A percentile compares a stretch with the other conserved stretches of the same genome.
phyloP scores from a whole-genome alignment of 345 rosid species.

The Gossypium arboreum region DNA sequence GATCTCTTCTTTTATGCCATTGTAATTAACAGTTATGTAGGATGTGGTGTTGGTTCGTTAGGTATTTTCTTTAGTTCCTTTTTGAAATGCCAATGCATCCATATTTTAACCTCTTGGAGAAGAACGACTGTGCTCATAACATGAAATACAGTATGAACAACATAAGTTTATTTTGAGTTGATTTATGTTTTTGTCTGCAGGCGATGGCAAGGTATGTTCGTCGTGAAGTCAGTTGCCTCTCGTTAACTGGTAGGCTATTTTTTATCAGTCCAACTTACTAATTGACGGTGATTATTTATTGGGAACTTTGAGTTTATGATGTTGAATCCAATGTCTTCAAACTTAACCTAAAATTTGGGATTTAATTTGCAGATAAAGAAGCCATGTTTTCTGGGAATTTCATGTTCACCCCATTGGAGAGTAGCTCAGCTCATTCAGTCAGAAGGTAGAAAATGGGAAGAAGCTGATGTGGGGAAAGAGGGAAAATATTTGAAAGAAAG shows the following conservation, averaged over 20 bases:
- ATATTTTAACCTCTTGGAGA: conserved; percentile 13
- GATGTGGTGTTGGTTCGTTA: not conserved
- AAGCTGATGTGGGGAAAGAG: not conserved
- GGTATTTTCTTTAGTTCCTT: not conserved
- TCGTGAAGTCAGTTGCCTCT: conserved; percentile 70
- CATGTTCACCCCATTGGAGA: conserved; percentile 63
- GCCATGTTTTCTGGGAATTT: conserved; percentile 87
- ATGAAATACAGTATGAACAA: not conserved
- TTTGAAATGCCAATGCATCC: not conserved
- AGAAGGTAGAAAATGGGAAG: conserved; percentile 20
- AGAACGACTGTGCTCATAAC: not conserved
- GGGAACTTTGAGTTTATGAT: conserved; percentile 5
- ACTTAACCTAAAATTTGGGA: conserved; percentile 15
- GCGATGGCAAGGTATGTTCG: conserved; percentile 90
- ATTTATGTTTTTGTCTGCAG: conserved; percentile 38
- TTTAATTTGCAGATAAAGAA: conserved; percentile 64
- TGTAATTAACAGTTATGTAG: not conserved
- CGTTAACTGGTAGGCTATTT: conserved; percentile 61
- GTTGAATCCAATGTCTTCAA: not conserved
- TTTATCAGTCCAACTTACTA: not conserved
- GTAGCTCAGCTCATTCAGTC: conserved; percentile 19
- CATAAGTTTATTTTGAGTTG: not conserved
- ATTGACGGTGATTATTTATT: conserved; percentile 6
- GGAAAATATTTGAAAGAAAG: not conserved
- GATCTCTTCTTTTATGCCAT: conserved; percentile 21